These are phyloP conservation scores for Leccinum subtestaceum DNA, from an alignment of 768 basidiomycete species.

Conservation along the genomic window DNA sequence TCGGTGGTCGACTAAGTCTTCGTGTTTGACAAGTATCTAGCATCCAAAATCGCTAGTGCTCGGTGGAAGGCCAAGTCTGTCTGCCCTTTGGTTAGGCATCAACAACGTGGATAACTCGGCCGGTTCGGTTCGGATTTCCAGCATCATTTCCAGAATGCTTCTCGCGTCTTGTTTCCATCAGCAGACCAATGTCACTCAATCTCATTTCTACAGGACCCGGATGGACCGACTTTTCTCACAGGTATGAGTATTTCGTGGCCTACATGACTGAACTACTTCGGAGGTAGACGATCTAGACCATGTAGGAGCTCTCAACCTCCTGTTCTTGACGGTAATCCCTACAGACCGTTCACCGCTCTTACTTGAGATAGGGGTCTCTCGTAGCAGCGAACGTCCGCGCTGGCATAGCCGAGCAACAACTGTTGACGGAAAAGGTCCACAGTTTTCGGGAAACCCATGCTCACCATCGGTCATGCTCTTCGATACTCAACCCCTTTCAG, in stretches of 20 bases:
- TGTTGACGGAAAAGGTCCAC: conserved; percentile 29
- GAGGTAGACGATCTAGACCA: conserved; percentile 22
- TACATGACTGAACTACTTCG: neutral
- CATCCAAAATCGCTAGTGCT: conserved; percentile 45
- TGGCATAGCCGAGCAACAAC: conserved; percentile 45
- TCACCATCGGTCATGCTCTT: conserved; percentile 49
- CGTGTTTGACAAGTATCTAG: conserved; percentile 49
- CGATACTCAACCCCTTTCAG: conserved; percentile 61
- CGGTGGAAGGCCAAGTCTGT: conserved; percentile 55
- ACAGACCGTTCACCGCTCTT: conserved; percentile 53
- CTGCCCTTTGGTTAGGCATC: conserved; percentile 70
- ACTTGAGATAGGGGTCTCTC: conserved; percentile 33
- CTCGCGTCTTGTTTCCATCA: neutral
- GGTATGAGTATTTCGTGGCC: conserved; percentile 4
- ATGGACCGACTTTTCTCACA: conserved; percentile 29
- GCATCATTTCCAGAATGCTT: neutral
- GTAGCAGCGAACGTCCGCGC: conserved; percentile 29
- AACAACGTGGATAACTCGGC: conserved; percentile 48
- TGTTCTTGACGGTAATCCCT: conserved; percentile 64
- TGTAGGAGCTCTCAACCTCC: conserved; percentile 55
- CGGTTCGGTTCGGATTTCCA: conserved; percentile 18
- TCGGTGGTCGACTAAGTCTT: conserved; percentile 55
- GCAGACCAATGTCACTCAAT: conserved; percentile 25
- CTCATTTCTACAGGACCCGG: conserved; percentile 22
- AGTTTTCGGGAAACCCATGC: no score